phyloP scores from a whole-genome alignment of 176 grass and related monocot species.

The Aegilops speltoides region DNA sequence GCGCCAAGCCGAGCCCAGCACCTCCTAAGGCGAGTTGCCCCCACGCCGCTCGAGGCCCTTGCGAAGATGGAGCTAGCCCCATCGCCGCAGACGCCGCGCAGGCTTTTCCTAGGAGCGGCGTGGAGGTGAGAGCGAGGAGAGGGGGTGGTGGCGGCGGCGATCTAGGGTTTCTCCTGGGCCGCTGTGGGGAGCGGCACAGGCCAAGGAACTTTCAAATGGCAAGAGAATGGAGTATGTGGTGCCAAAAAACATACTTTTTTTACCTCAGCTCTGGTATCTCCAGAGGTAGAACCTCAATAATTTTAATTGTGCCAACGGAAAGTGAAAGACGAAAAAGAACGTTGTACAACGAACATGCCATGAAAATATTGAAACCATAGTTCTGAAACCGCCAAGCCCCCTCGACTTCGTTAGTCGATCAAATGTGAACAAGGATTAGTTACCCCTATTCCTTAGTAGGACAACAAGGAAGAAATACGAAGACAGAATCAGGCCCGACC shows the following conservation, averaged over 20 bases:
- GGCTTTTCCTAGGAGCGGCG: no score
- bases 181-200: no score
- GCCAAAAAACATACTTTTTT: neutral
- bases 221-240: neutral
- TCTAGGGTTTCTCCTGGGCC: no score
- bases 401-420: neutral
- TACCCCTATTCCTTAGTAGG: neutral
- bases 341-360: neutral
- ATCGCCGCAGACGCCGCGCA: no score
- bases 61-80: no score
- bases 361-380: neutral
- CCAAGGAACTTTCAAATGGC: neutral
- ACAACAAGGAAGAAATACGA: neutral
- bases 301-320: neutral
- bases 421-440: neutral
- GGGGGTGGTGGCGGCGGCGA: no score
- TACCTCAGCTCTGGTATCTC: neutral
- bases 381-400: neutral
- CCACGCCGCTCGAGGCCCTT: no score
- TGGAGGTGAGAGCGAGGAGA: no score
- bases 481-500: no score
- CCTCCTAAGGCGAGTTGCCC: no score
- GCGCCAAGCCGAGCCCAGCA: no score
- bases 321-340: neutral
- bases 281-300: neutral